phyloP scores from a whole-genome alignment of 371 early-diverging fungal species.

The Lichtheimia corymbifera region DNA sequence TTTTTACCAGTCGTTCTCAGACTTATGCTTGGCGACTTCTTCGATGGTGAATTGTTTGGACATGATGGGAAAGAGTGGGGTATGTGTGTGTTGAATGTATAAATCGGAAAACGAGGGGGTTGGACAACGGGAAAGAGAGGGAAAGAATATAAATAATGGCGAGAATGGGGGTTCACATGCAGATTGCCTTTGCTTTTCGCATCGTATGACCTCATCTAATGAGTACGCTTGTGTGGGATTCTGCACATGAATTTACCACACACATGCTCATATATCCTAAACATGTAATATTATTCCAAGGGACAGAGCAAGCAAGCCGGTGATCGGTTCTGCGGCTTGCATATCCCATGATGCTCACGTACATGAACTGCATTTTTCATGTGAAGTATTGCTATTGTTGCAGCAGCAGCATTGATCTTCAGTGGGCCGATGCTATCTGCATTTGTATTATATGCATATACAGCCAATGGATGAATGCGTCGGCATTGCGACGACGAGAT shows the following conservation, averaged over 20 bases:
- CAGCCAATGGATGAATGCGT: no score
- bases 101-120: constrained; percentile 2
- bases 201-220: constrained; percentile 9
- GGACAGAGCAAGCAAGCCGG: no score
- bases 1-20: constrained; percentile 65
- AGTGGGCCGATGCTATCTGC: no score
- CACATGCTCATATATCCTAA: neutral
- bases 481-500: neutral
- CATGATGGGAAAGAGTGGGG: constrained; percentile 14
- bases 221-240: neutral
- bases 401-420: no score
- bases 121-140: neutral
- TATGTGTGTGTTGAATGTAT: neutral
- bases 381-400: no score
- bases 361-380: no score
- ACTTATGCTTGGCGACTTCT: constrained; percentile 76
- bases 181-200: neutral
- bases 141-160: neutral
- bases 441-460: no score
- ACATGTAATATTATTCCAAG: no score
- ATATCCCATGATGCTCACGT: no score
- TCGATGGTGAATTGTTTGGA: constrained; percentile 58
- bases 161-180: constrained; percentile 9
- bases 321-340: no score
- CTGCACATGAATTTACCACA: constrained; percentile 4